These are phyloP conservation scores for Tricholoma sp. DNA, from an alignment of 768 basidiomycete species.

Conservation along the genomic window DNA sequence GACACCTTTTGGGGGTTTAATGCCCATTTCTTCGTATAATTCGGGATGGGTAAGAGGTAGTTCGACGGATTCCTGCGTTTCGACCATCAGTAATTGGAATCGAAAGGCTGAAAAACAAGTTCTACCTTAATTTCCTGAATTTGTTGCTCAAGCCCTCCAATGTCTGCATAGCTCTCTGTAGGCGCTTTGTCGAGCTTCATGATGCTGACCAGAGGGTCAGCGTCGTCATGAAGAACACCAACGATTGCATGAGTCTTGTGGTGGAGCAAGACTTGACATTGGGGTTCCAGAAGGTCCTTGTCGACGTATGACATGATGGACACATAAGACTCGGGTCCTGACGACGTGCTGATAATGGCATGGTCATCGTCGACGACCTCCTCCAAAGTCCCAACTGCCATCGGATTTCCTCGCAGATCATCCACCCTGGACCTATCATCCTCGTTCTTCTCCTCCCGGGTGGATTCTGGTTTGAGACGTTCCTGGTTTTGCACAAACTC, in stretches of 20 bases:
- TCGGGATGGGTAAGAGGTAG: slow-evolving; percentile 97
- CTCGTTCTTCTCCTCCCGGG: slow-evolving; percentile 91
- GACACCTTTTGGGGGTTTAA: slow-evolving; percentile 99
- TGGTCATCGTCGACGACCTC: slow-evolving; percentile 98
- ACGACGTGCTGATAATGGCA: slow-evolving; percentile 94
- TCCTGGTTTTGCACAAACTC: slow-evolving; percentile 94
- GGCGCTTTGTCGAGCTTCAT: slow-evolving; percentile 99
- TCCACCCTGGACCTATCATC: slow-evolving; percentile 93
- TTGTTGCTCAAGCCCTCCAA: slow-evolving; percentile 93
- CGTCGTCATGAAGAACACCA: slow-evolving; percentile 92
- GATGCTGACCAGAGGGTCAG: slow-evolving; percentile 93
- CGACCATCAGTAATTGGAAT: slow-evolving; percentile 1
- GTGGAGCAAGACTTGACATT: slow-evolving; percentile 90
- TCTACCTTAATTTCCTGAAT: slow-evolving; percentile 97
- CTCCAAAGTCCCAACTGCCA: slow-evolving; percentile 98
- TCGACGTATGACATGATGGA: slow-evolving; percentile 98
- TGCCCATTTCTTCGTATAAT: slow-evolving; percentile 99
- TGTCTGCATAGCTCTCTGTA: slow-evolving; percentile 97
- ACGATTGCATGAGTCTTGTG: slow-evolving; percentile 95
- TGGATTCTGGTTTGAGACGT: slow-evolving; percentile 79
- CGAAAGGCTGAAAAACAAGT: not conserved
- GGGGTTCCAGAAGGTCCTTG: slow-evolving; percentile 95
- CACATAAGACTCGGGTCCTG: slow-evolving; percentile 95
- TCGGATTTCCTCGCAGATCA: slow-evolving; percentile 89
- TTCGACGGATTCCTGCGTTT: slow-evolving; percentile 87